Base-by-base conservation (phyloP, 202 grass and related monocot genomes). In the Hordeum pubiflorum region DNA sequence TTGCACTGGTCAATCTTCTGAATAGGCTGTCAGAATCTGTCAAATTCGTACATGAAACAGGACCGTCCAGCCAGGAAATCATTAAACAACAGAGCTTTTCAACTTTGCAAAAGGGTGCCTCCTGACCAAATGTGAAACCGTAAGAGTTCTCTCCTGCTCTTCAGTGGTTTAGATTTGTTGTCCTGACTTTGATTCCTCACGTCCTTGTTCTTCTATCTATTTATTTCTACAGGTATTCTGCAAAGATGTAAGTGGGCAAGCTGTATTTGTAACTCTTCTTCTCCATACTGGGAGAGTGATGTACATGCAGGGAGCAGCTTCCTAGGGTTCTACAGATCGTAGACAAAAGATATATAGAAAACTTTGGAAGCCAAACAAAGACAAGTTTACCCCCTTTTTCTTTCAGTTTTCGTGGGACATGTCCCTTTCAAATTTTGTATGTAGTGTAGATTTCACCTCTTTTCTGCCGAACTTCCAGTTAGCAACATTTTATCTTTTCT, bases 21-120 rank as follows among this genome's bases (percentile, higher is more conserved):
- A 96, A 99, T 63, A 91, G 96, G 62, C 85, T 99, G 62, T 99
- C 96, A 24, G 96, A 96, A 82, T 99, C 96, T 80, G 90, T 99
- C 37, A 99, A 96, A 43, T 88, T 96, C 85, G 96, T 99, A 75
- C 77, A 91, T 83, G 96, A 99, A 72, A 95, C 86, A 74, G 92
- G 92, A 20, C 63, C 82, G 1, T 84, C 80, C 58, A 86, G 82
- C 62, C 88, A 98, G 59, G 91, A 89, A 72, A 77, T 83, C 63
- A 83, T 91, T 39, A 76, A 90, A 79, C 79, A 81, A 66, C 84
- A 90, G 46, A 80, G 43, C 40, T 83, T 66, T 74, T 82, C 79
- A 79, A 57, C 48, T 52, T 59, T 76, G 21, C 60, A 59, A 77
- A 95, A 81, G 31, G 44, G 67, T 37, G 78, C 46, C 71, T 86